Base-by-base conservation (phyloP, 1,284 basidiomycete species). In the Leccinum ponderosum region DNA sequence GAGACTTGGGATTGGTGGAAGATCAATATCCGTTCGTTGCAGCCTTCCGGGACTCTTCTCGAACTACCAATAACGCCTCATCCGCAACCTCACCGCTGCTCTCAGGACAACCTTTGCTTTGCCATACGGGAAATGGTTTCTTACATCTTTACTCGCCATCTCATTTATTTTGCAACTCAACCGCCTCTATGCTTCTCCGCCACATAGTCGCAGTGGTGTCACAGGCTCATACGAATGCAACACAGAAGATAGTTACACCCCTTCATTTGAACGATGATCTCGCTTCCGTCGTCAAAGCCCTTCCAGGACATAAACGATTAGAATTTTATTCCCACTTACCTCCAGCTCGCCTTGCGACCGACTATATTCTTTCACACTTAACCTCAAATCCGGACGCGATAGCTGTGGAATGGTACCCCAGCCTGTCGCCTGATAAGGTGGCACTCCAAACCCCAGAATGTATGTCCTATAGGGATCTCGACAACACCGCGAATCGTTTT, bases 341-440 rank as follows among this genome's bases (percentile, higher is more conserved):
- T 31, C 66, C 67, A 3, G 66, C 67, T 48, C 62, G 59, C 53
- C 72, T 76, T 37, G 77, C 74, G n/a, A 75, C 76, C 5, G 79
- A 82, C 56, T 78, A 77, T 60, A 71, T 82, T 27, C 58, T 70
- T 35, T 62, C 68, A 31, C 72, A 75, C 37, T 73, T 75, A 12
- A 52, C 63, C 20, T 69, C 73, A 12, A 63, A 69, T 52, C 77
- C 80, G 1, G 51, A 74, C 50, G 65, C 66, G 1, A 67, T 67
- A 31, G 80, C 79, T 25, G 73, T 82, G 25, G 71, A 69, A 12
- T 82, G 79, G 79, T 78, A 78, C 64, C 69, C 75, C 17, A 67
- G 75, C 48, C 65, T 82, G 20, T 73, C 74, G 4, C 51, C 47
- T 20, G 57, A 53, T n/a, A 25, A 8, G 14, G 55, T n/a, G 44